Evolutionary conservation across 306 rosid genomes (phyloP), one percentile per base, ranked within the genome.

Genomic region (Cucurbita argyrosperma): DNA sequence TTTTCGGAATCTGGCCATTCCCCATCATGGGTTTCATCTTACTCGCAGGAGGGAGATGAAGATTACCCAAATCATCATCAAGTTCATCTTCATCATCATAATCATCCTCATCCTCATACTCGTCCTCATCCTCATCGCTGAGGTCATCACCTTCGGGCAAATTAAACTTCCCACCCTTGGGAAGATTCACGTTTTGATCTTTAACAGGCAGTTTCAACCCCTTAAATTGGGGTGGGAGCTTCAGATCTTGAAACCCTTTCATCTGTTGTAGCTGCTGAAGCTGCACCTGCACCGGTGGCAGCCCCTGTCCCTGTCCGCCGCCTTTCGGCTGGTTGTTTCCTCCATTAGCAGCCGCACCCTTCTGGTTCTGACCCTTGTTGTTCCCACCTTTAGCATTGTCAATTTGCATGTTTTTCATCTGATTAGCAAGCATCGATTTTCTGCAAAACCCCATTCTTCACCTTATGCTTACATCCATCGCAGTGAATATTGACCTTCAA

Each of bases 401-500:
- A 76, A 89, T 62, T 74, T 89, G 95, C 92, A 85, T 78, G 87
- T 84, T 87, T 71, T 88, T 91, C 16, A 85, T 37, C 91, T 94
- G 96, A 74, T 83, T 87, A 4, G 71, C 76, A n/a, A n/a, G n/a
- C 99, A 43, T 95, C 99, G 60, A 95, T 95, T 85, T 86, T 88
- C 83, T 91, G 92, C 82, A 95, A 51, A n/a, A n/a, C n/a, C n/a
- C n/a, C n/a, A n/a, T 91, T 95, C 96, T 89, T 95, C 39, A 95
- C 99, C 80, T 95, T 91, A 0, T 87, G 91, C 79, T 89, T 95
- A 76, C 99, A 95, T 19, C 99, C 99, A 60, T 91, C 99, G 59
- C 99, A 95, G 84, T 95, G 99, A 12, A 95, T 89, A 81, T 95
- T 95, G 82, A 95, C 99, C 80, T 89, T 91, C 64, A 95, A 95